Evolutionary conservation across 768 basidiomycete species (phyloP).

Genomic region (Gelatoporia subvermispora): DNA sequence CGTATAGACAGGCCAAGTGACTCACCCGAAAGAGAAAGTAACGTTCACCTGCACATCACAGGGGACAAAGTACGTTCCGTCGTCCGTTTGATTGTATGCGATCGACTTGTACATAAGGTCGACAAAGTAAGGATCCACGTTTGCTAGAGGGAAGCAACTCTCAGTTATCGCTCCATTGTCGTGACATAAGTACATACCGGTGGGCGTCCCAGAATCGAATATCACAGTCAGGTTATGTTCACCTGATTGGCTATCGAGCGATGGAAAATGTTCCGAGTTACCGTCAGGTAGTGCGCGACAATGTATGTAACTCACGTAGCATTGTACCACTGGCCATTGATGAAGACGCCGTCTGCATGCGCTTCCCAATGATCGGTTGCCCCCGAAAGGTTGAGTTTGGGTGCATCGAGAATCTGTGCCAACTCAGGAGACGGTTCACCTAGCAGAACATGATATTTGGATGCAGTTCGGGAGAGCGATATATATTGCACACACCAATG

Average conservation of each 20-base stretch:
- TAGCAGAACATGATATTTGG: background rate
- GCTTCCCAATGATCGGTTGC: background rate
- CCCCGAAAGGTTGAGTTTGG: background rate
- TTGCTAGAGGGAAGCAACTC: background rate
- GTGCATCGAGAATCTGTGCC: background rate
- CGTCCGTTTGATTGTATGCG: background rate
- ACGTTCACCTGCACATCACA: conserved; percentile 6
- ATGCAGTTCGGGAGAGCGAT: background rate
- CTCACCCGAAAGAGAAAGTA: conserved; percentile 4
- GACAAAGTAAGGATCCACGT: conserved; percentile 1
- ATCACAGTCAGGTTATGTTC: background rate
- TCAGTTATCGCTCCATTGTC: too few relatives aligned
- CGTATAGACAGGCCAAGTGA: background rate
- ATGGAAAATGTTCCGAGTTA: background rate
- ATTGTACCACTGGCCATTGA: conserved; percentile 5
- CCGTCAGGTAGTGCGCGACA: background rate
- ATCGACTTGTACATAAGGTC: conserved; percentile 3
- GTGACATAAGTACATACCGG: background rate
- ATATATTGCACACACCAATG: conserved; percentile 1
- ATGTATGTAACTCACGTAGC: background rate
- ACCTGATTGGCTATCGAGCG: background rate
- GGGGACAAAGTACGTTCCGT: background rate
- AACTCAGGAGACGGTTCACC: background rate
- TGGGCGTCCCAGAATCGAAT: conserved; percentile 1
- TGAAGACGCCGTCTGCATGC: background rate